Conservation (phyloP, 1,139 yeast genomes). For the Yamadazyma mexicana region DNA sequence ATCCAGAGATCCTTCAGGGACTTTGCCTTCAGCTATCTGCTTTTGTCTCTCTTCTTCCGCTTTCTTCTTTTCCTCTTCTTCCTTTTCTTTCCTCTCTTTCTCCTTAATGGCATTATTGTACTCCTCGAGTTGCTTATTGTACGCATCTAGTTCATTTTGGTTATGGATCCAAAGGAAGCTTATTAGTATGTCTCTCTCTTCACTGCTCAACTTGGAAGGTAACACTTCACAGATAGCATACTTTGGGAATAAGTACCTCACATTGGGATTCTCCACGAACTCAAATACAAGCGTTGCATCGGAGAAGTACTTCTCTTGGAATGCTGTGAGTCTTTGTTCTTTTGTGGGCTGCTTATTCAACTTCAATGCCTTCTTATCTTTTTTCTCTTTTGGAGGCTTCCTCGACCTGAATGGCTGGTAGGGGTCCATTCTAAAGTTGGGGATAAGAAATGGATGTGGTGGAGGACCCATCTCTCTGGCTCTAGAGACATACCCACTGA, state of each 20-base stretch:
- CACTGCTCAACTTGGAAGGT: slow-evolving; percentile 25
- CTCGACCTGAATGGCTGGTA: slow-evolving; percentile 19
- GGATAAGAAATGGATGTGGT: slow-evolving; percentile 31
- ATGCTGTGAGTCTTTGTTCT: slow-evolving; percentile 64
- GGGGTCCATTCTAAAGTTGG: slow-evolving; percentile 17
- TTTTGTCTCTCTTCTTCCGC: slow-evolving; percentile 22
- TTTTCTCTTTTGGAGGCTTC: slow-evolving; percentile 25
- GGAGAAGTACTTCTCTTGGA: slow-evolving; percentile 67
- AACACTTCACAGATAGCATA: slow-evolving; percentile 71
- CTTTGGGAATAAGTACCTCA: slow-evolving; percentile 73
- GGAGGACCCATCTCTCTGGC: slow-evolving; percentile 78
- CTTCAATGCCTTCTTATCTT: slow-evolving; percentile 21
- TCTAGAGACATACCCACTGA: slow-evolving; percentile 74
- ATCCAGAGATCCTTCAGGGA: slow-evolving; percentile 9
- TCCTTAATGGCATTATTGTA: slow-evolving; percentile 28
- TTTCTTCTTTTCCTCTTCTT: slow-evolving; percentile 26
- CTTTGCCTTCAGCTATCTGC: slow-evolving; percentile 13
- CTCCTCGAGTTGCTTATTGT: slow-evolving; percentile 38
- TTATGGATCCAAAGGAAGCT: slow-evolving; percentile 66
- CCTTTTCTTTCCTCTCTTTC: slow-evolving; percentile 23
- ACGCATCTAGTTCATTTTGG: slow-evolving; percentile 46
- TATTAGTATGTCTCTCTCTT: slow-evolving; percentile 51
- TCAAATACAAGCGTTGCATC: slow-evolving; percentile 82
- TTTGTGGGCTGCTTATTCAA: slow-evolving; percentile 18
- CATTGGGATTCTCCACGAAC: slow-evolving; percentile 75